These are phyloP conservation scores for Myxozyma melibiosi DNA, from an alignment of 805 yeast genomes.

Conservation along the genomic window DNA sequence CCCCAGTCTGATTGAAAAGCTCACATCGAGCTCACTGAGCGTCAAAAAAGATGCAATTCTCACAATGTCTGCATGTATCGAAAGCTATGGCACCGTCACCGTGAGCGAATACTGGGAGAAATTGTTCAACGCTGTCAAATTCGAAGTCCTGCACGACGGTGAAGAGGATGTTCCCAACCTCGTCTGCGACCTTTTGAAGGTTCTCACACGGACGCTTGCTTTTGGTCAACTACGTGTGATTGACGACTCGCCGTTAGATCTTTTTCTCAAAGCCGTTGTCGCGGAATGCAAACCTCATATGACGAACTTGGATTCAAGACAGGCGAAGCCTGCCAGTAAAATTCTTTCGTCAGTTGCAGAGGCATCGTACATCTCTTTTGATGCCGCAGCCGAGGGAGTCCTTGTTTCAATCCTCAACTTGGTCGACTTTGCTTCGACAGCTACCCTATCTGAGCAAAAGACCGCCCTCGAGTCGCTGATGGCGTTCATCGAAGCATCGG, in stretches of 20 bases:
- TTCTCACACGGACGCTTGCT: conserved; percentile 42
- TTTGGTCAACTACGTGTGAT: conserved; percentile 40
- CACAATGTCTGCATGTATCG: conserved; percentile 61
- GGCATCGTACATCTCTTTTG: conserved; percentile 51
- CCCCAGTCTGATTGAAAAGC: conserved; percentile 75
- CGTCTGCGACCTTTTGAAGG: conserved; percentile 50
- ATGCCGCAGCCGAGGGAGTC: conserved; percentile 47
- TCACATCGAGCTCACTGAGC: conserved; percentile 70
- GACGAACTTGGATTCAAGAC: conserved; percentile 52
- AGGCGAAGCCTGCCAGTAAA: conserved; percentile 63
- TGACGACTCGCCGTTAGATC: conserved; percentile 41
- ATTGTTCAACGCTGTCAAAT: conserved; percentile 86
- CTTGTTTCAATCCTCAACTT: conserved; percentile 50
- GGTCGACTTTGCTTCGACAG: conserved; percentile 39
- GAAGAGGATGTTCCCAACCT: conserved; percentile 48
- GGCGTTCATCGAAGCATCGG: conserved; percentile 56
- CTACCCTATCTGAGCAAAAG: conserved; percentile 55
- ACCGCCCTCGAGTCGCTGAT: conserved; percentile 62
- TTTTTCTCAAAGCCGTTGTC: conserved; percentile 44
- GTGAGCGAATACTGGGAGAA: conserved; percentile 66
- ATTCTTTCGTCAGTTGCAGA: conserved; percentile 59
- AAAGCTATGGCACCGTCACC: conserved; percentile 52
- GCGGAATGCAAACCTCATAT: conserved; percentile 55
- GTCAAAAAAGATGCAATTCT: conserved; percentile 72
- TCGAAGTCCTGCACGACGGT: conserved; percentile 84